phyloP scores from a whole-genome alignment of 768 basidiomycete species.

The Agaricus subrufescens region DNA sequence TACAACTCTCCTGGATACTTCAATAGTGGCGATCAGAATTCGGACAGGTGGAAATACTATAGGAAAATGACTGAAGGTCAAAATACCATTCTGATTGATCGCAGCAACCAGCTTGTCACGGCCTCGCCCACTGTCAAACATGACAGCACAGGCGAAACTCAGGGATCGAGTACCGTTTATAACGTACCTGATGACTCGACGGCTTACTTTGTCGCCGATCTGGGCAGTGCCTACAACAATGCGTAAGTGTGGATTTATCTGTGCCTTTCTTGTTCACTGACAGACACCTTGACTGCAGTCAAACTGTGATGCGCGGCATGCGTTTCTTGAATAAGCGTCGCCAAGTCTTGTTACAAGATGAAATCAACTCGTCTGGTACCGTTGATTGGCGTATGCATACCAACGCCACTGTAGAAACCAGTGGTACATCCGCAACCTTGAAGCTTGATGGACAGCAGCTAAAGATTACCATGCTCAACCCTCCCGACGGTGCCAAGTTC shows the following conservation, averaged over 20 bases:
- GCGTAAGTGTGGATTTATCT: conserved; percentile 44
- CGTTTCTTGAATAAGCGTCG: conserved; percentile 77
- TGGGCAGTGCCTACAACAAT: conserved; percentile 70
- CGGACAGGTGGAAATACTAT: conserved; percentile 87
- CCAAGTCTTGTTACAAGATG: conserved; percentile 93
- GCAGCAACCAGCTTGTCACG: conserved; percentile 75
- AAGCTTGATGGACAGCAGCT: conserved; percentile 65
- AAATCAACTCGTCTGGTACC: conserved; percentile 55
- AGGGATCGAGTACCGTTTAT: conserved; percentile 84
- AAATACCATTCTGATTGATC: conserved; percentile 81
- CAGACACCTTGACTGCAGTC: conserved; percentile 26
- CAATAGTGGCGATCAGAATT: conserved; percentile 59
- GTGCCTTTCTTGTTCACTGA: not conserved
- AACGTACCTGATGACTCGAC: conserved; percentile 59
- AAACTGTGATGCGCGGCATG: conserved; percentile 79
- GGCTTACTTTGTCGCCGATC: conserved; percentile 77
- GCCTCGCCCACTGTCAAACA: conserved; percentile 58
- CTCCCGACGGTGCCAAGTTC: conserved; percentile 67
- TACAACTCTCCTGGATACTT: conserved; percentile 79
- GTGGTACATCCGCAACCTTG: conserved; percentile 70
- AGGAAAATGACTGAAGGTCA: conserved; percentile 97
- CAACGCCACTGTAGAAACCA: conserved; percentile 66
- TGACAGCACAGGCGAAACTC: conserved; percentile 49
- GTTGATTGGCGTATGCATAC: conserved; percentile 95
- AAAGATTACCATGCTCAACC: conserved; percentile 60